Evolutionary conservation across 2,329 filamentous ascomycete genomes (phyloP).

Genomic region (Zymoseptoria passerinii): DNA sequence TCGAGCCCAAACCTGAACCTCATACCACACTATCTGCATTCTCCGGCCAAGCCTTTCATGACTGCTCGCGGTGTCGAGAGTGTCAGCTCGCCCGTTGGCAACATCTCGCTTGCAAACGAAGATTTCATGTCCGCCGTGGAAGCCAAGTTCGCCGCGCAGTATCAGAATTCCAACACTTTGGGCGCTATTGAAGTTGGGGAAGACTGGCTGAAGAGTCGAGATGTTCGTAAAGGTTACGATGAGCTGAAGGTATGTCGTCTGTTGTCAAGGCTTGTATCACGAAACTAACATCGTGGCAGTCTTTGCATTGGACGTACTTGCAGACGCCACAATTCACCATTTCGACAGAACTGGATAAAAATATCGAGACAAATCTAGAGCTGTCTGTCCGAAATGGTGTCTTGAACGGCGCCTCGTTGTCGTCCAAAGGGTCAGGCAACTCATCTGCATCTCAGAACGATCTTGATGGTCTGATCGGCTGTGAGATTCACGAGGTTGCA

Average conservation of each 20-base stretch:
- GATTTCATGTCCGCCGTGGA: constrained; percentile 41
- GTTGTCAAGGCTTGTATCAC: constrained; percentile 2
- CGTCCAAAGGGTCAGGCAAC: not conserved
- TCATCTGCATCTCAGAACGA: not conserved
- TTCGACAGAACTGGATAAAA: constrained; percentile 8
- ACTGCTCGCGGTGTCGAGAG: constrained; percentile 82
- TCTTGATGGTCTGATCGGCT: constrained; percentile 20
- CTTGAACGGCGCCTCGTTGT: constrained; percentile 43
- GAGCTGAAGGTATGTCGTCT: constrained; percentile 50
- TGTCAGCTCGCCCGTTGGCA: constrained; percentile 74
- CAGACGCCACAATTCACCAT: constrained; percentile 75
- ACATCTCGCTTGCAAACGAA: constrained; percentile 54
- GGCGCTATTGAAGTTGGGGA: constrained; percentile 44
- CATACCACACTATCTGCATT: constrained; percentile 63
- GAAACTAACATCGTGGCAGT: constrained; percentile 39
- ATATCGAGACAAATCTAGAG: constrained; percentile 12
- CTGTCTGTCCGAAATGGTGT: constrained; percentile 44
- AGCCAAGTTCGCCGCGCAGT: constrained; percentile 57
- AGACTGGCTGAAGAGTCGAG: constrained; percentile 41
- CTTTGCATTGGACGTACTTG: constrained; percentile 66
- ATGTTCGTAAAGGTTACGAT: constrained; percentile 53
- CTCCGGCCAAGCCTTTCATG: constrained; percentile 70
- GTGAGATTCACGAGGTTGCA: constrained; percentile 43
- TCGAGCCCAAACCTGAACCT: constrained; percentile 62
- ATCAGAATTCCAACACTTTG: constrained; percentile 39